Conservation (phyloP, 2,329 filamentous ascomycete genomes). For the Tolypocladium album region DNA sequence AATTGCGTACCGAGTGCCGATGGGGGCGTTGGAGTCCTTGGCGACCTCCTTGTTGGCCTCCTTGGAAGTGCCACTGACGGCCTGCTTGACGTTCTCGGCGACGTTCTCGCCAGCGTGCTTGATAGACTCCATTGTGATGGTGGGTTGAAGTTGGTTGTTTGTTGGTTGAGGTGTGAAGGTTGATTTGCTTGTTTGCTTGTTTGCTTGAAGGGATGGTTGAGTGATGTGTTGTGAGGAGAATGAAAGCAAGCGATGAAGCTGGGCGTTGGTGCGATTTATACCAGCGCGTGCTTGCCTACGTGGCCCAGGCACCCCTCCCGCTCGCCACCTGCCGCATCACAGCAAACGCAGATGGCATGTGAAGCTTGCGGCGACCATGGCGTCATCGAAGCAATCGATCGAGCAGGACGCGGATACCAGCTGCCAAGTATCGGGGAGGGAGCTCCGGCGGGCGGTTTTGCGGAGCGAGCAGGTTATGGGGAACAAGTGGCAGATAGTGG, state of each 20-base stretch:
- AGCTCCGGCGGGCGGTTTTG: not conserved
- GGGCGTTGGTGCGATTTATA: not conserved
- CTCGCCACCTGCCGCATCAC: not conserved
- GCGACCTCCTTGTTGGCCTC: slow-evolving; percentile 60
- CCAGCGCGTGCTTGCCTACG: not conserved
- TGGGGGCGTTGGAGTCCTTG: slow-evolving; percentile 44
- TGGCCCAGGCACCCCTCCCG: not conserved
- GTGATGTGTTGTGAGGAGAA: not conserved
- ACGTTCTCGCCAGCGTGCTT: slow-evolving; percentile 57
- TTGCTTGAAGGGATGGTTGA: not conserved
- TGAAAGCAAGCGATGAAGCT: not conserved
- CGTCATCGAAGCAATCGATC: not conserved
- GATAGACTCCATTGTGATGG: slow-evolving; percentile 37
- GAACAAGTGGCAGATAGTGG: not conserved
- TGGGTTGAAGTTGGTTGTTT: slow-evolving; percentile 7
- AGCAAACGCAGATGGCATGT: not conserved
- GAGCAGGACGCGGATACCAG: not conserved
- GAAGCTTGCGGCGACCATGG: not conserved
- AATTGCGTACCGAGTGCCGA: slow-evolving; percentile 45
- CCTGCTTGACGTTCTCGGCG: slow-evolving; percentile 53
- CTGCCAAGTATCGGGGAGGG: not conserved
- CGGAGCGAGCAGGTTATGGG: not conserved
- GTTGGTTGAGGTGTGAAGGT: slow-evolving; percentile 1
- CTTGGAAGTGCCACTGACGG: slow-evolving; percentile 47
- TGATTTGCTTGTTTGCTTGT: slow-evolving; percentile 1